phyloP scores from a whole-genome alignment of 768 basidiomycete species.

The Guyanaporus albipodus region DNA sequence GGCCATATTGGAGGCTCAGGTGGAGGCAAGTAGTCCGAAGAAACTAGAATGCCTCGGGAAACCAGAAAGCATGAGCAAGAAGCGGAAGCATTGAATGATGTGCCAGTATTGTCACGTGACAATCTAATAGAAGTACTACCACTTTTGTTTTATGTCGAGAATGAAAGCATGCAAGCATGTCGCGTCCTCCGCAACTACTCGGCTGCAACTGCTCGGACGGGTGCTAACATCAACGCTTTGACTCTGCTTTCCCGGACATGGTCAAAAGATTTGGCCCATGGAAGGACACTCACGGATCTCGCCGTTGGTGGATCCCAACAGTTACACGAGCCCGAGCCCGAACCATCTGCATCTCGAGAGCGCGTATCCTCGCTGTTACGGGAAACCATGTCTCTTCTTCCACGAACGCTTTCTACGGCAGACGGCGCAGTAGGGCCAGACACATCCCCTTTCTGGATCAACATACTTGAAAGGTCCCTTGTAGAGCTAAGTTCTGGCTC shows the following conservation, averaged over 20 bases:
- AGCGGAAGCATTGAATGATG: constrained; percentile 19
- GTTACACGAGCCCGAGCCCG: background rate
- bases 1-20: constrained; percentile 70
- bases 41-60: constrained; percentile 9
- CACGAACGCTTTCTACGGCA: constrained; percentile 36
- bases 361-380: constrained; percentile 47
- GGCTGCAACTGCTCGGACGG: background rate
- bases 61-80: constrained; percentile 4
- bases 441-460: constrained; percentile 45
- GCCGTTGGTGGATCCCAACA: background rate
- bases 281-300: background rate
- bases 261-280: background rate
- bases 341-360: constrained; percentile 6
- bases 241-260: background rate
- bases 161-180: constrained; percentile 28
- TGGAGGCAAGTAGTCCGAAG: constrained; percentile 21
- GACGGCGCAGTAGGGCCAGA: constrained; percentile 21
- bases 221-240: background rate
- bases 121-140: background rate
- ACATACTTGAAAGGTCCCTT: constrained; percentile 36
- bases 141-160: background rate
- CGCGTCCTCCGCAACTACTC: constrained; percentile 14
- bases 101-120: constrained; percentile 20
- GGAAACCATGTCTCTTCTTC: constrained; percentile 45
- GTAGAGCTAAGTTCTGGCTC: constrained; percentile 31